Percentiles rank a stretch among this genome's conserved stretches.
phyloP scores from a whole-genome alignment of 225 moss, liverwort and hornwort species.

The Marchantia paleacea region DNA sequence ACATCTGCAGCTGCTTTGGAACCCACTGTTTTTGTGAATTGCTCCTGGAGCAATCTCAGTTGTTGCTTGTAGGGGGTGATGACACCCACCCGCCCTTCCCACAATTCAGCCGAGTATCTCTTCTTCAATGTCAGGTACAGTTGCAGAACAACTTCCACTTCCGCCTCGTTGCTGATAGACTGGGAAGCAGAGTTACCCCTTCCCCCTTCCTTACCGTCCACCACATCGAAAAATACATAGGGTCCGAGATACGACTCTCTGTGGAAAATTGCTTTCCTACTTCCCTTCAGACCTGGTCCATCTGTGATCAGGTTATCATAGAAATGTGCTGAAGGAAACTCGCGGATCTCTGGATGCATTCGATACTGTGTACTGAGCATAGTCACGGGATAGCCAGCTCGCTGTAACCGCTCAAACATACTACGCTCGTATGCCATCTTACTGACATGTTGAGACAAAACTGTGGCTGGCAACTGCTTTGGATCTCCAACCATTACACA shows the following conservation, averaged over 20 bases:
- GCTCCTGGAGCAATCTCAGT: constrained; percentile 61
- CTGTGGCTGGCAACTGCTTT: constrained; percentile 94
- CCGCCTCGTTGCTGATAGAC: constrained; percentile 77
- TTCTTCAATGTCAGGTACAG: constrained; percentile 57
- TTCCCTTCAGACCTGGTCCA: constrained; percentile 56
- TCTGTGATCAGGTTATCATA: constrained; percentile 72
- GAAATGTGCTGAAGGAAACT: constrained; percentile 85
- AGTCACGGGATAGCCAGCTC: constrained; percentile 82
- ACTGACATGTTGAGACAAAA: constrained; percentile 66
- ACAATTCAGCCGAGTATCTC: constrained; percentile 63
- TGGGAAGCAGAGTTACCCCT: constrained; percentile 50
- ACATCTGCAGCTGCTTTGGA: constrained; percentile 52
- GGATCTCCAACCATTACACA: constrained; percentile 99
- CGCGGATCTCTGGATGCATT: constrained; percentile 98
- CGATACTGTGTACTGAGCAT: constrained; percentile 88
- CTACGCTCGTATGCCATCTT: constrained; percentile 85
- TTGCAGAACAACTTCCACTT: constrained; percentile 69
- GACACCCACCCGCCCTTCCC: constrained; percentile 62
- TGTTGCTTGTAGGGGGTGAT: constrained; percentile 98
- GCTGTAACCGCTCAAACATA: constrained; percentile 97
- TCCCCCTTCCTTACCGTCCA: constrained; percentile 66
- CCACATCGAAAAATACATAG: constrained; percentile 83
- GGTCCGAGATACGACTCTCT: constrained; percentile 75
- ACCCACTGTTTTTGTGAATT: constrained; percentile 59
- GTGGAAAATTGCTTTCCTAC: constrained; percentile 68